Evolutionary conservation across 345 rosid species (phyloP).

Genomic region (Gynandropsis gynandra): DNA sequence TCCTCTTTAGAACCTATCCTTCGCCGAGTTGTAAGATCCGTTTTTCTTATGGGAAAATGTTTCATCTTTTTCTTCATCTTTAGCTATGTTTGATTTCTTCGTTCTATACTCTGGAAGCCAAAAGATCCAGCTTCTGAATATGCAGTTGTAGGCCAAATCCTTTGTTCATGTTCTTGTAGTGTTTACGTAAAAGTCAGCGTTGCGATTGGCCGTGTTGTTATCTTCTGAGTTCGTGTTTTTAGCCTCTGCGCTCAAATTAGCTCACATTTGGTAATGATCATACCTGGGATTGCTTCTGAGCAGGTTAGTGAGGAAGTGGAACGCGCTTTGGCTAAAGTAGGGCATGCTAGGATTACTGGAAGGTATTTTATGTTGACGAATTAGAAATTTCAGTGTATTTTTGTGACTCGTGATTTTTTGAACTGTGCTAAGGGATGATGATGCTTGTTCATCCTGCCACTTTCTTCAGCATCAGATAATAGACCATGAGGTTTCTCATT

Average conservation of each 20-base stretch:
- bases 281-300: conserved; percentile 20
- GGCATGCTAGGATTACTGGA: conserved; percentile 84
- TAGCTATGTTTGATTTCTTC: too few relatives aligned
- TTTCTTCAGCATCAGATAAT: background rate
- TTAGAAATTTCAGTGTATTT: background rate
- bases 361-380: conserved; percentile 33
- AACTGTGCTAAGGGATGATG: background rate
- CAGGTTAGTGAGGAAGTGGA: conserved; percentile 99
- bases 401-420: conserved; percentile 1
- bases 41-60: background rate
- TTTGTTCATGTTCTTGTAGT: too few relatives aligned
- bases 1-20: conserved; percentile 96
- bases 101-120: too few relatives aligned
- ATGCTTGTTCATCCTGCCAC: background rate
- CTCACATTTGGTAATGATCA: background rate
- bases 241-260: background rate
- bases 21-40: conserved; percentile 84
- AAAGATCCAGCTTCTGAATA: too few relatives aligned
- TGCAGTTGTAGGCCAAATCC: too few relatives aligned
- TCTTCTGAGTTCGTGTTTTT: background rate
- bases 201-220: too few relatives aligned
- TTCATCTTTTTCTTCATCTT: background rate
- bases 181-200: too few relatives aligned
- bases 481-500: conserved; percentile 9
- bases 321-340: conserved; percentile 94